phyloP scores from a whole-genome alignment of 2,329 filamentous ascomycete species.

The Fusarium hostae region DNA sequence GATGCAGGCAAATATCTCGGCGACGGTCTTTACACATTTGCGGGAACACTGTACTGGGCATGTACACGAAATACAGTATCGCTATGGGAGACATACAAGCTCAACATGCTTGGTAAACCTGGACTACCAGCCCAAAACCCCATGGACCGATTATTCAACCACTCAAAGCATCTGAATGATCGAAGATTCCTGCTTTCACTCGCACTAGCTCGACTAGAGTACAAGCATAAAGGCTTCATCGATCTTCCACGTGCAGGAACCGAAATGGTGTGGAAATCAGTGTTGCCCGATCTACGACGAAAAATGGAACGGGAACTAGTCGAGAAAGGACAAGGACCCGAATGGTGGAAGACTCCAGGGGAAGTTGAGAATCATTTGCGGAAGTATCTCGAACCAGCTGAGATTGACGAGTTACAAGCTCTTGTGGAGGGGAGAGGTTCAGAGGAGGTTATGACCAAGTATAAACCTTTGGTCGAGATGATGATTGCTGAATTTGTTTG shows the following conservation, averaged over 20 bases:
- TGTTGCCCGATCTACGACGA: background rate
- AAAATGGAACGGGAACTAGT: slow-evolving; percentile 30
- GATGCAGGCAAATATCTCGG: slow-evolving; percentile 39
- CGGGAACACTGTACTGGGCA: slow-evolving; percentile 43
- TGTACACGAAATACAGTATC: slow-evolving; percentile 35
- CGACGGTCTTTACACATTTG: slow-evolving; percentile 37
- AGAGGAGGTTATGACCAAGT: slow-evolving; percentile 10
- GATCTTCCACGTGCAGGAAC: slow-evolving; percentile 4
- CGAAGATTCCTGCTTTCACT: slow-evolving; percentile 37
- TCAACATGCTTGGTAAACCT: slow-evolving; percentile 12
- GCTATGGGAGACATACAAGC: slow-evolving; percentile 36
- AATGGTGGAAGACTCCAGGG: slow-evolving; percentile 41
- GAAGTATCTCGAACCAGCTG: slow-evolving; percentile 26
- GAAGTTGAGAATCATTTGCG: slow-evolving; percentile 39
- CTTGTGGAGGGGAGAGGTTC: slow-evolving; percentile 37
- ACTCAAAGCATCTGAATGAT: slow-evolving; percentile 35
- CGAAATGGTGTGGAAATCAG: slow-evolving; percentile 5
- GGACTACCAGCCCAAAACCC: background rate
- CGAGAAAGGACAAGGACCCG: slow-evolving; percentile 12
- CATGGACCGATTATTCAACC: slow-evolving; percentile 41
- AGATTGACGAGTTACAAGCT: slow-evolving; percentile 32
- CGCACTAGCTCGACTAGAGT: slow-evolving; percentile 35
- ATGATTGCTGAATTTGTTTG: slow-evolving; percentile 41
- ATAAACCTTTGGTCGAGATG: slow-evolving; percentile 30
- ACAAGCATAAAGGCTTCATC: slow-evolving; percentile 35